Percentiles rank a stretch among this genome's conserved stretches.
Conservation (phyloP, 352 stramenopile species). For the Blastocystis sp. region DNA sequence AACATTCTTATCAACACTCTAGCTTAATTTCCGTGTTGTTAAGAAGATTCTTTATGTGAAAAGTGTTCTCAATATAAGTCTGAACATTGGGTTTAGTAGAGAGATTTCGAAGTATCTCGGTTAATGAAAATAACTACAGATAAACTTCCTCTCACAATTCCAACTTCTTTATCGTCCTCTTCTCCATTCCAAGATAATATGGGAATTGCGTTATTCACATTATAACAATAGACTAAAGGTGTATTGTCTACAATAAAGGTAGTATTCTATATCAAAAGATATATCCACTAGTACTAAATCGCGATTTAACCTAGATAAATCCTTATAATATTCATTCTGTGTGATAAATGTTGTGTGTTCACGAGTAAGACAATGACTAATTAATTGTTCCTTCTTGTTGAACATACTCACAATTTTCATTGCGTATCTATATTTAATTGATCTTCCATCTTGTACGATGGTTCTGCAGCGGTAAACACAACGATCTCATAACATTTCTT, state of each 20-base stretch:
- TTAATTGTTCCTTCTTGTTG: constrained; percentile 22
- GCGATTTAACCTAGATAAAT: constrained; percentile 15
- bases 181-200: constrained; percentile 34
- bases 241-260: constrained; percentile 49
- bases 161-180: constrained; percentile 57
- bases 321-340: not conserved
- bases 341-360: constrained; percentile 41
- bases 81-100: not conserved
- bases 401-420: constrained; percentile 10
- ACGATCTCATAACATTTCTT: constrained; percentile 91
- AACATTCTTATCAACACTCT: not conserved
- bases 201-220: constrained; percentile 47
- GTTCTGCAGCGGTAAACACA: constrained; percentile 89
- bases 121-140: constrained; percentile 20
- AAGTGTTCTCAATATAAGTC: not conserved
- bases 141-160: not conserved
- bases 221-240: constrained; percentile 25
- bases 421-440: not conserved
- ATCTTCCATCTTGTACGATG: constrained; percentile 14
- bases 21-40: not conserved
- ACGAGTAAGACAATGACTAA: constrained; percentile 16
- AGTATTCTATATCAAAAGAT: constrained; percentile 10
- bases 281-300: not conserved
- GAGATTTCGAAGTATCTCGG: not conserved
- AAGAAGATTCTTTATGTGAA: constrained; percentile 24